Evolutionary conservation across 2,329 filamentous ascomycete species (phyloP), one percentile per base, ranked within the genome.

Genomic region (Alternaria arbusti): DNA sequence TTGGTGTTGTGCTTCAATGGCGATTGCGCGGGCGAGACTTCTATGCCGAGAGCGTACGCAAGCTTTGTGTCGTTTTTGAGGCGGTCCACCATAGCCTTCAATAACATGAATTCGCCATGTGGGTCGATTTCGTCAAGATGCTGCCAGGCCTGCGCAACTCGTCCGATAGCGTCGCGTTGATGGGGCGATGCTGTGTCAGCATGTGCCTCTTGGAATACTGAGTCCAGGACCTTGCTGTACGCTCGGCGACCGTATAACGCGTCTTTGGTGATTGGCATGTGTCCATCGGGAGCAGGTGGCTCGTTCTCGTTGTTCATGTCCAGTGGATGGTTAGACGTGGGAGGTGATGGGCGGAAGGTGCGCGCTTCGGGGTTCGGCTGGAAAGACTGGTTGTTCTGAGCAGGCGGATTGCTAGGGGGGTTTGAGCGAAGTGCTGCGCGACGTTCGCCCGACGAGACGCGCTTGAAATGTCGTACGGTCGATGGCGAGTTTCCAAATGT

Each of bases 401-500:
- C 59, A 51, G 69, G 64, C 20, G 54, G 57, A 45, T 68, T 64
- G 40, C 54, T 49, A 1, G 72, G 61, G 23, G 76, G 73, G 54
- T 79, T 79, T 6, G 78, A 78, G 26, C 67, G 71, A 15, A 76
- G 68, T 13, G 76, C 76, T 43, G 70, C 67, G 30, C 75, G 72
- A 20, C 75, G 74, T 54, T 80, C 77, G 84, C 83, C 77, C 72
- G 93, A 91, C 0, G 94, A 96, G 1, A 97, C 93, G 23, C 95
- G 89, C 67, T 93, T 92, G 84, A 97, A 98, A 56, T 97, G 90
- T 58, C 94, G 90, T 69, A 97, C 93, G 15, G 94, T 97, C 1
- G 95, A 97, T 2, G 92, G 93, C 8, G 90, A 91, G 79, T 98
- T 98, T 55, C 95, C 96, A 81, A 96, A 98, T 6, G 91, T 96